Conservation (phyloP, 2,329 filamentous ascomycete species). For the Phoma sp. region DNA sequence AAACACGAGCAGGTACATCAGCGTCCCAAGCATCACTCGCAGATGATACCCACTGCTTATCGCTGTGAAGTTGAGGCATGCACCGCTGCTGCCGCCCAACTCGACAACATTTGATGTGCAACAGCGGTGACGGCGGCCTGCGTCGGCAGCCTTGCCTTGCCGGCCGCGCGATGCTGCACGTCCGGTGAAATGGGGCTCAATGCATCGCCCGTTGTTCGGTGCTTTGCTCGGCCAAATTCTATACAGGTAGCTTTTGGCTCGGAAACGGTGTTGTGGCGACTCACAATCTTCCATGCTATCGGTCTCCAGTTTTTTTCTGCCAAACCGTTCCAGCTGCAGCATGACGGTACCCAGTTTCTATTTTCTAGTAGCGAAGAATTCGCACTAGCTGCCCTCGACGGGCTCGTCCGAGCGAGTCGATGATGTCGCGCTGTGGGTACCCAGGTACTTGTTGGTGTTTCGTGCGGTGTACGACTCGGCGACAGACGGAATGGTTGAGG, state of each 20-base stretch:
- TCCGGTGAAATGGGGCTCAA: constrained; percentile 29
- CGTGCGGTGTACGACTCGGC: constrained; percentile 27
- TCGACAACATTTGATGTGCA: not conserved
- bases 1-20: constrained; percentile 5
- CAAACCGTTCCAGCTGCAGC: constrained; percentile 26
- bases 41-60: constrained; percentile 14
- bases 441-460: constrained; percentile 33
- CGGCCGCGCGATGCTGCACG: constrained; percentile 28
- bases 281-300: constrained; percentile 28
- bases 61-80: constrained; percentile 1
- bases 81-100: constrained; percentile 7
- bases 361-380: constrained; percentile 34
- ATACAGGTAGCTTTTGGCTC: constrained; percentile 12
- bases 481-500: constrained; percentile 30
- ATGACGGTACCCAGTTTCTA: constrained; percentile 36
- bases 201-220: constrained; percentile 15
- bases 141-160: constrained; percentile 27
- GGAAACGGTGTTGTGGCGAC: constrained; percentile 29
- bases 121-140: constrained; percentile 23
- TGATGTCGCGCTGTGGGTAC: constrained; percentile 40
- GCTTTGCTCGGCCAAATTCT: constrained; percentile 24
- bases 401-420: constrained; percentile 24
- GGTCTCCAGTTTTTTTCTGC: constrained; percentile 28
- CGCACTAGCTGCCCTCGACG: constrained; percentile 29
- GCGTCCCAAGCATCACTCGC: constrained; percentile 11